These are phyloP conservation scores for Daldinia sp. DNA, from an alignment of 2,329 filamentous ascomycete species.

Conservation along the genomic window DNA sequence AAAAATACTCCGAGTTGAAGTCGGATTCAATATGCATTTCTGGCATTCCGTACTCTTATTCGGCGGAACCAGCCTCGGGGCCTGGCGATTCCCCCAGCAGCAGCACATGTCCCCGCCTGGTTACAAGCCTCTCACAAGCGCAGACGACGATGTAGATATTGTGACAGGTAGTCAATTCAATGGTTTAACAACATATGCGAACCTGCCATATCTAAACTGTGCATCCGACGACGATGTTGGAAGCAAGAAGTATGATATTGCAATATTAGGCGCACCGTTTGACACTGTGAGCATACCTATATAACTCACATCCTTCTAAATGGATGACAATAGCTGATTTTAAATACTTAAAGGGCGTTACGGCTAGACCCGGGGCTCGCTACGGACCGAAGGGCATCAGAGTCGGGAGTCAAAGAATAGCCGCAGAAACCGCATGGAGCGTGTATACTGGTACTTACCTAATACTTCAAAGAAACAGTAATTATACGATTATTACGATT, in stretches of 20 bases:
- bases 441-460: conserved; percentile 60
- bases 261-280: conserved; percentile 63
- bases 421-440: conserved; percentile 51
- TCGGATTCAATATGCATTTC: conserved; percentile 14
- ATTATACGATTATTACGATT: background rate
- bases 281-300: conserved; percentile 55
- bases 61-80: conserved; percentile 13
- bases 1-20: background rate
- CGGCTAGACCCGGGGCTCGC: conserved; percentile 53
- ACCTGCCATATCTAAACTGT: conserved; percentile 71
- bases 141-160: conserved; percentile 55
- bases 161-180: conserved; percentile 57
- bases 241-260: conserved; percentile 66
- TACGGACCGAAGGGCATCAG: conserved; percentile 54
- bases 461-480: background rate
- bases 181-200: conserved; percentile 74
- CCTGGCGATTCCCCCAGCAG: conserved; percentile 45
- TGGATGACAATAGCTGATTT: conserved; percentile 13
- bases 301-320: background rate
- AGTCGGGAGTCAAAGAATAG: conserved; percentile 50
- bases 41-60: conserved; percentile 21
- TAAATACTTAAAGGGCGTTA: conserved; percentile 46
- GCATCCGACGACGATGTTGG: conserved; percentile 61
- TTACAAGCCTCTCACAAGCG: conserved; percentile 38
- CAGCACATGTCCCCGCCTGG: conserved; percentile 25